Evolutionary conservation across 768 basidiomycete genomes (phyloP).

Genomic region (Agrocybe praecox): DNA sequence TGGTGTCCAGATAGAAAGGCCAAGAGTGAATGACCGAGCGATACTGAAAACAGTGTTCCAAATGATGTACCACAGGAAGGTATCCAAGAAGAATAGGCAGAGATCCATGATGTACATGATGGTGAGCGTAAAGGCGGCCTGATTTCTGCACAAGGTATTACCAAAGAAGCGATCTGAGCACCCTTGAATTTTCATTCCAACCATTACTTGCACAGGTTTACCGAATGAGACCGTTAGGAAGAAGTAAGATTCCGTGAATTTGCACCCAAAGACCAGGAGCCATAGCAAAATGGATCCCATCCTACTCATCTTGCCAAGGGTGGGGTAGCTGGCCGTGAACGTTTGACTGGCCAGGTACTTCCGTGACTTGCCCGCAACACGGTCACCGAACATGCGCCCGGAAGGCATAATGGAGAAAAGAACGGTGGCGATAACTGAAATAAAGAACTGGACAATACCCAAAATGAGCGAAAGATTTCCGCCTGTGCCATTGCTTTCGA

Average conservation of each 20-base stretch:
- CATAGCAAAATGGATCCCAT: slow-evolving; percentile 81
- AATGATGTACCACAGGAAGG: slow-evolving; percentile 99
- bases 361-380: slow-evolving; percentile 91
- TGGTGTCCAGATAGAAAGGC: slow-evolving; percentile 98
- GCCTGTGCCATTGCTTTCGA: slow-evolving; percentile 63
- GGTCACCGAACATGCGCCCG: slow-evolving; percentile 98
- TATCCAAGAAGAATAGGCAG: slow-evolving; percentile 96
- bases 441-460: slow-evolving; percentile 95
- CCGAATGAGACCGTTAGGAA: slow-evolving; percentile 95
- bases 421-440: slow-evolving; percentile 83
- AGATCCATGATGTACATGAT: slow-evolving; percentile 99
- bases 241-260: slow-evolving; percentile 97
- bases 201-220: slow-evolving; percentile 93
- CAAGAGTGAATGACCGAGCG: slow-evolving; percentile 84
- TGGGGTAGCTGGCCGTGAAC: slow-evolving; percentile 94
- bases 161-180: slow-evolving; percentile 91
- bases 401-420: slow-evolving; percentile 93
- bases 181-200: slow-evolving; percentile 92
- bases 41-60: slow-evolving; percentile 98
- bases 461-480: slow-evolving; percentile 86
- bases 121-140: slow-evolving; percentile 92
- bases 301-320: slow-evolving; percentile 64
- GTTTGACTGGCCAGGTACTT: slow-evolving; percentile 99
- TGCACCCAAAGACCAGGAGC: slow-evolving; percentile 94
- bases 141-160: slow-evolving; percentile 81